These are phyloP conservation scores for Colletotrichum musae DNA, from an alignment of 2,329 filamentous ascomycete species.

Conservation along the genomic window DNA sequence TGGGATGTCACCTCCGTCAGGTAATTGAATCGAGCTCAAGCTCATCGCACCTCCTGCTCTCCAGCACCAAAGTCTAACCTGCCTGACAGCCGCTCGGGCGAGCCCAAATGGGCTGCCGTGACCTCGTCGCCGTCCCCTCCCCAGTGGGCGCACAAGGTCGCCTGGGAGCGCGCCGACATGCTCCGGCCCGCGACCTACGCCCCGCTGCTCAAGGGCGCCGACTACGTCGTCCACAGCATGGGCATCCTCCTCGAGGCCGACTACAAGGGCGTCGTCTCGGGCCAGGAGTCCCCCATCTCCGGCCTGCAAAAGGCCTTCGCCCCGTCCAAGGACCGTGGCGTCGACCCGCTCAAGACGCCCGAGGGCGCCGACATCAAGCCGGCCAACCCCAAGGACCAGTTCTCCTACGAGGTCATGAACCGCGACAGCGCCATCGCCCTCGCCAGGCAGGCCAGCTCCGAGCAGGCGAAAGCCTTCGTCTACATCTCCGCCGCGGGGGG, in stretches of 20 bases:
- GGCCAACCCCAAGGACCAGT: conserved; percentile 78
- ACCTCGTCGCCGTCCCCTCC: conserved; percentile 80
- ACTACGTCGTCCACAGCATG: conserved; percentile 94
- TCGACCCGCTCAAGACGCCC: conserved; percentile 78
- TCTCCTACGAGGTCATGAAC: conserved; percentile 99
- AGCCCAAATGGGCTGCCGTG: conserved; percentile 86
- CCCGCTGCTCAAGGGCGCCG: conserved; percentile 80
- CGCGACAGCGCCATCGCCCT: conserved; percentile 88
- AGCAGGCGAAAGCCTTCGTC: conserved; percentile 79
- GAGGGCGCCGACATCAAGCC: conserved; percentile 72
- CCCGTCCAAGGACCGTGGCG: conserved; percentile 72
- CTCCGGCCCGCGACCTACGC: conserved; percentile 86
- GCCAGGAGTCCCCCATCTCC: conserved; percentile 84
- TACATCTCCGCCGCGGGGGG: conserved; percentile 93
- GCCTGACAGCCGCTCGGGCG: conserved; percentile 82
- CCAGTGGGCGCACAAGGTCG: conserved; percentile 84
- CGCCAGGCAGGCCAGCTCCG: conserved; percentile 80
- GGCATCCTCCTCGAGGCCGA: conserved; percentile 97
- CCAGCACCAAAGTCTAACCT: conserved; percentile 40
- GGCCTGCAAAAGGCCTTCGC: conserved; percentile 87
- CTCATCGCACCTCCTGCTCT: not conserved
- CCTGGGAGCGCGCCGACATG: conserved; percentile 91
- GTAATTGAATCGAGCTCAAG: conserved; percentile 60
- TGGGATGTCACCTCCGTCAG: conserved; percentile 96
- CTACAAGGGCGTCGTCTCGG: conserved; percentile 93